Conservation (phyloP, 495 filamentous ascomycete genomes). For the Xylaria telfairii region DNA sequence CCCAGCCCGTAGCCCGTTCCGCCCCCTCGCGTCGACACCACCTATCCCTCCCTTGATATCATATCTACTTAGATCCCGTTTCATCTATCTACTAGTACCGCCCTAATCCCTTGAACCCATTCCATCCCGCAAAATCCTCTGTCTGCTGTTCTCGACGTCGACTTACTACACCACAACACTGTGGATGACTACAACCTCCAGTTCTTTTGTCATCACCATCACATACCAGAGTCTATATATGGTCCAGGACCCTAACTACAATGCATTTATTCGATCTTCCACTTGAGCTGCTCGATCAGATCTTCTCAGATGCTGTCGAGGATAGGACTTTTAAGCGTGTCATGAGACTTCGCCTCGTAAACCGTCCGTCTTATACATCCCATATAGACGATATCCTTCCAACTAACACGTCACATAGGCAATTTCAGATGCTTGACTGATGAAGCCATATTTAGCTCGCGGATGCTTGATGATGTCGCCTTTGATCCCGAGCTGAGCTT, state of each 20-base stretch:
- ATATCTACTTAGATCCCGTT: constrained; percentile 10
- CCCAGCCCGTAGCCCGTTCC: neutral
- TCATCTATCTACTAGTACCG: constrained; percentile 1
- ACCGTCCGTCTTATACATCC: constrained; percentile 9
- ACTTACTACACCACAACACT: constrained; percentile 11
- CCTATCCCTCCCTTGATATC: neutral
- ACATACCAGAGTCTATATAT: constrained; percentile 3
- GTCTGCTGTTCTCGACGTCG: constrained; percentile 5
- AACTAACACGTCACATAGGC: constrained; percentile 17
- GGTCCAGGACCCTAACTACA: neutral
- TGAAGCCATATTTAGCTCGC: constrained; percentile 26
- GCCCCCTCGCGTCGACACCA: neutral
- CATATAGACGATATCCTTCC: neutral
- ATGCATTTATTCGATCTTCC: constrained; percentile 26
- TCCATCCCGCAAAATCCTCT: constrained; percentile 11
- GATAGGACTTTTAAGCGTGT: constrained; percentile 28
- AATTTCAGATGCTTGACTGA: constrained; percentile 25
- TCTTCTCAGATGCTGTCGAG: constrained; percentile 27
- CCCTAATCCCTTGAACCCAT: neutral
- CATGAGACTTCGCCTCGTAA: constrained; percentile 28
- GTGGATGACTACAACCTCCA: constrained; percentile 10
- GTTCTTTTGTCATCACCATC: neutral
- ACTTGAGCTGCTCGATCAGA: constrained; percentile 27
- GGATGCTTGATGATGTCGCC: constrained; percentile 23
- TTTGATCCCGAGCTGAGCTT: constrained; percentile 22